These are phyloP conservation scores for Cotoneaster glaucophyllus DNA, from an alignment of 306 rosid species.

Conservation along the genomic window DNA sequence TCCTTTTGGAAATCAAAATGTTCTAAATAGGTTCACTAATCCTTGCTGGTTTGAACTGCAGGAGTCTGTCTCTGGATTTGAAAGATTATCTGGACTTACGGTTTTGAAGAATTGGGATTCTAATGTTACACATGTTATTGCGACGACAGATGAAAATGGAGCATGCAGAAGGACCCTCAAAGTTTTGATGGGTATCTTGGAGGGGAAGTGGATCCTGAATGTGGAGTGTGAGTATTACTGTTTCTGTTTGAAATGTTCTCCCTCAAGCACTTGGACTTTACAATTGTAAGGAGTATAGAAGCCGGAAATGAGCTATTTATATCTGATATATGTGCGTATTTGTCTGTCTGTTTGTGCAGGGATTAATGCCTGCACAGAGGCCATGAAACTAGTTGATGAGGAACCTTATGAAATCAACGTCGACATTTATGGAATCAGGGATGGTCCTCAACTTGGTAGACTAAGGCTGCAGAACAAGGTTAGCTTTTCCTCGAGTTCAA, in stretches of 20 bases:
- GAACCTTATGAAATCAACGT: conserved; percentile 54
- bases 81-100: conserved; percentile 49
- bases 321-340: background rate
- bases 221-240: conserved; percentile 49
- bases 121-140: conserved; percentile 78
- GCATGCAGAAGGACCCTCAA: conserved; percentile 93
- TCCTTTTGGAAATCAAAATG: background rate
- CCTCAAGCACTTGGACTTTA: background rate
- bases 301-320: background rate
- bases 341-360: conserved; percentile 40
- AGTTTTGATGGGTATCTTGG: conserved; percentile 79
- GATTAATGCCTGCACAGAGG: conserved; percentile 66
- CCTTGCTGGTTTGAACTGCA: conserved; percentile 30
- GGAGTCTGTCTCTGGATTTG: conserved; percentile 68
- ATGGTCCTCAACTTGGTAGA: conserved; percentile 87
- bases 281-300: background rate
- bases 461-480: conserved; percentile 70
- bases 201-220: conserved; percentile 86
- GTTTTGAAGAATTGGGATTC: conserved; percentile 75
- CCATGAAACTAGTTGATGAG: conserved; percentile 58
- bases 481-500: conserved; percentile 10
- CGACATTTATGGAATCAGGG: conserved; percentile 68
- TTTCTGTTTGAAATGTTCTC: conserved; percentile 1
- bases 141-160: conserved; percentile 70
- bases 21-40: background rate